Conservation (phyloP, 805 yeast species). For the Ogataea parapolymorpha region DNA sequence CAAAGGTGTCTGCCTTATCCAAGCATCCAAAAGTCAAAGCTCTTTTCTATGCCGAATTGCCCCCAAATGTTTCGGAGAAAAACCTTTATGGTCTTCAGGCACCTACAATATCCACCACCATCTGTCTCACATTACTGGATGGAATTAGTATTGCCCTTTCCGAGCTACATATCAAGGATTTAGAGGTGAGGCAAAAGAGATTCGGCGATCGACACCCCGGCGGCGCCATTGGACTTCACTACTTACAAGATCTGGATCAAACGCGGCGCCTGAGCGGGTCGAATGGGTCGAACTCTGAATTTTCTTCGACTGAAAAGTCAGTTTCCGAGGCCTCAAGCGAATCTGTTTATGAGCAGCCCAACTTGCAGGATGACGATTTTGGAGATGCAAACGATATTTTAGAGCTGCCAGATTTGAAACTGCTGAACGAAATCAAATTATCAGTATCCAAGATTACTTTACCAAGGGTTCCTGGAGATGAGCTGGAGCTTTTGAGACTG, state of each 20-base stretch:
- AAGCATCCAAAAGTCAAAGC: conserved; percentile 46
- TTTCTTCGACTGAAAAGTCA: conserved; percentile 12
- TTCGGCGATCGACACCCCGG: conserved; percentile 86
- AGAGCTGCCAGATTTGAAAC: conserved; percentile 18
- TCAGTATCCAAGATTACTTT: conserved; percentile 28
- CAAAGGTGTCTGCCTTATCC: conserved; percentile 53
- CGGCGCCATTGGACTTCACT: conserved; percentile 75
- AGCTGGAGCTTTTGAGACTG: conserved; percentile 35
- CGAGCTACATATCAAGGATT: conserved; percentile 61
- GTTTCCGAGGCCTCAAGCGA: conserved; percentile 17
- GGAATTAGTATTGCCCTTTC: conserved; percentile 71
- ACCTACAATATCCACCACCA: conserved; percentile 81
- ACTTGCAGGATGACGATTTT: conserved; percentile 1
- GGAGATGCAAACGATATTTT: conserved; percentile 13
- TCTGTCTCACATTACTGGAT: conserved; percentile 73
- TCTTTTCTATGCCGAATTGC: conserved; percentile 60
- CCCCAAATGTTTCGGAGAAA: conserved; percentile 54
- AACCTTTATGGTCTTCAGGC: conserved; percentile 77
- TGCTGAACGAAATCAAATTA: conserved; percentile 23
- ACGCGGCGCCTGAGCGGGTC: conserved; percentile 6
- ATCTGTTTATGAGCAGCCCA: conserved; percentile 11
- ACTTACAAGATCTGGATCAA: conserved; percentile 16
- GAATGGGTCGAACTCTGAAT: conserved; percentile 14
- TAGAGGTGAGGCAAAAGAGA: conserved; percentile 45
- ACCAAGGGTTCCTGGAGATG: conserved; percentile 26